These are phyloP conservation scores for Amanita phalloides DNA, from an alignment of 768 basidiomycete species.

Conservation along the genomic window DNA sequence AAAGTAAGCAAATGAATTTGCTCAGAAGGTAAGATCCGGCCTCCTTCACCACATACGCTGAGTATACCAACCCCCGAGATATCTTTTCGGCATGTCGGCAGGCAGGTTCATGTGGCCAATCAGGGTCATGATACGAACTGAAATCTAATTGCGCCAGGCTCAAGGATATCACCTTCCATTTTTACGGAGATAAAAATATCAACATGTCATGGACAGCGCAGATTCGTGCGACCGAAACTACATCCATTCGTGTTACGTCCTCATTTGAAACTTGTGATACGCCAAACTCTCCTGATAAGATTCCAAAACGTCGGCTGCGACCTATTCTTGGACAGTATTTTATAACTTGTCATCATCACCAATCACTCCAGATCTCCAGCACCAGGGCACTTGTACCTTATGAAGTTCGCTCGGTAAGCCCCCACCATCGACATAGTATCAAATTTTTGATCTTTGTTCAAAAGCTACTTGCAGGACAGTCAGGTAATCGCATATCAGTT, in stretches of 20 bases:
- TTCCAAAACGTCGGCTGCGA: not conserved
- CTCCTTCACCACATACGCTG: no score
- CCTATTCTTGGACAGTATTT: not conserved
- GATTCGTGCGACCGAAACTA: not conserved
- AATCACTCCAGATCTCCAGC: not conserved
- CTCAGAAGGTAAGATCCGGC: no score
- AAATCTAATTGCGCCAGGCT: not conserved
- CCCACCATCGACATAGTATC: not conserved
- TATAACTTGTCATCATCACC: not conserved
- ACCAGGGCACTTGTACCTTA: constrained; percentile 11
- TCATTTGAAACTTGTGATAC: not conserved
- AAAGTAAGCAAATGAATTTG: no score
- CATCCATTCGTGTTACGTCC: not conserved
- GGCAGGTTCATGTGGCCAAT: not conserved
- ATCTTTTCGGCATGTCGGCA: no score
- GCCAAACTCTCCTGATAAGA: not conserved
- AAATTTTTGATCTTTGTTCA: not conserved
- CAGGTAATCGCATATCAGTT: constrained; percentile 32
- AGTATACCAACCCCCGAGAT: no score
- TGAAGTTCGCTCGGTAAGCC: constrained; percentile 53
- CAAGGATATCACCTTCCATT: not conserved
- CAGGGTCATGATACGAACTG: not conserved
- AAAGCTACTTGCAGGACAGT: constrained; percentile 59
- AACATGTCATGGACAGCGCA: no score
- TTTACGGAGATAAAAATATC: not conserved